Evolutionary conservation across 2,329 filamentous ascomycete genomes (phyloP), one percentile per base, ranked within the genome.

Genomic region (Beauveria brongniartii): DNA sequence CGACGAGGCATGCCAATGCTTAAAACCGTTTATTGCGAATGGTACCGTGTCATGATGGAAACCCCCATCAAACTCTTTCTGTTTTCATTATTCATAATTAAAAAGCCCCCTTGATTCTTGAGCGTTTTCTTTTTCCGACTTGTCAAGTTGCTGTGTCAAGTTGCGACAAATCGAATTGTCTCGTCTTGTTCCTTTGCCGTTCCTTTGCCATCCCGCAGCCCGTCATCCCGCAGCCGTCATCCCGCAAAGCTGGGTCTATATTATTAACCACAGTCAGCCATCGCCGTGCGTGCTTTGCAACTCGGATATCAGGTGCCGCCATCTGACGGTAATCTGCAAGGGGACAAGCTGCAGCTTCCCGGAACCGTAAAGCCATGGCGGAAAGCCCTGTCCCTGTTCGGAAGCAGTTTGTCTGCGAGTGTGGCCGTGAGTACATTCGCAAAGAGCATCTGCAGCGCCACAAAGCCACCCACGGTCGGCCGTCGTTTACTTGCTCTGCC

Each of bases 371-470:
- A 56, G 55, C 55, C 55, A 58, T 58, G 55, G 37, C 55, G 22
- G 55, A 58, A 28, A 50, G 46, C 37, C 46, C 37, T n/a, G 51
- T 54, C 34, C 51, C 37, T 22, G 37, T 58, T 44, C 52, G 24
- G 24, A 61, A 52, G 48, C 61, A 58, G 46, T 57, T 58, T 40
- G 47, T 44, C 6, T 77, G 74, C 53, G 73, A 75, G 47, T 76
- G 74, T 59, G 74, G 74, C 14, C 75, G 73, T 63, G 69, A 69
- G 22, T 77, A 76, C 61, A 69, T 76, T 47, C 67, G 74, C 61
- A 77, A 75, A 55, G 74, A 77, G 61, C 74, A 77, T 47, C 65
- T 77, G 43, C 65, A 72, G 7, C 68, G 74, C 4, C 74, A 77
- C 63, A 71, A 76, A 64, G 74, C 74, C 5, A 74, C 72, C 2